Percentiles rank a stretch among this genome's conserved stretches.
These are phyloP conservation scores for Tetrapisispora pingtungensis DNA, from an alignment of 805 yeast genomes.

Conservation along the genomic window DNA sequence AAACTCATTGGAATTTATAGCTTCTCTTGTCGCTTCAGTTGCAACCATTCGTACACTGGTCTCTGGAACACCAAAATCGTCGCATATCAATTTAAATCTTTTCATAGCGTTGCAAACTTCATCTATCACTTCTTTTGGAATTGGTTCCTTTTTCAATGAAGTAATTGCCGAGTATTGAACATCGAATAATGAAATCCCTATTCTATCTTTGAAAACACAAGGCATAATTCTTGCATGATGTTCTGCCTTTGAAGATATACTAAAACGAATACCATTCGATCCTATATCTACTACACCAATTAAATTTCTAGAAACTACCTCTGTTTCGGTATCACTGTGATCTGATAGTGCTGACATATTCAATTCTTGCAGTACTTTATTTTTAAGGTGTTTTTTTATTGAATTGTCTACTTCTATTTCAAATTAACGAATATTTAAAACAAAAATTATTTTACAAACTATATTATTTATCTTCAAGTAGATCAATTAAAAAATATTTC, in stretches of 20 bases:
- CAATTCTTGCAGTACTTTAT: not conserved
- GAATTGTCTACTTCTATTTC: too few relatives aligned
- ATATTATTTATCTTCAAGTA: too few relatives aligned
- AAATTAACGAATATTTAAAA: too few relatives aligned
- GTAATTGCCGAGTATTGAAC: constrained; percentile 37
- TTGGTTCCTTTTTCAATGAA: constrained; percentile 38
- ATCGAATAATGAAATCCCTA: constrained; percentile 60
- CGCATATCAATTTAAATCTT: constrained; percentile 60
- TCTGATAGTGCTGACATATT: constrained; percentile 23
- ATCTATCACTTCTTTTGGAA: constrained; percentile 44
- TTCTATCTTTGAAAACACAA: constrained; percentile 63
- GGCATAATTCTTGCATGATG: constrained; percentile 71
- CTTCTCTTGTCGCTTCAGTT: constrained; percentile 66
- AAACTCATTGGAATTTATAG: constrained; percentile 52
- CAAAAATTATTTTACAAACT: too few relatives aligned
- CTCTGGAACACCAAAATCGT: constrained; percentile 60
- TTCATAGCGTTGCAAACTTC: constrained; percentile 56
- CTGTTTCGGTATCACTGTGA: constrained; percentile 34
- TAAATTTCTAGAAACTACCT: constrained; percentile 46
- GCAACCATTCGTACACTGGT: constrained; percentile 57
- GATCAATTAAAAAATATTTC: too few relatives aligned
- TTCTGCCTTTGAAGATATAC: constrained; percentile 58
- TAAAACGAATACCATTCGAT: constrained; percentile 63
- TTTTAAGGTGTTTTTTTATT: too few relatives aligned
- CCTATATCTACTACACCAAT: constrained; percentile 70